Evolutionary conservation across 805 yeast species (phyloP).

Genomic region (Blastobotrys americana): DNA sequence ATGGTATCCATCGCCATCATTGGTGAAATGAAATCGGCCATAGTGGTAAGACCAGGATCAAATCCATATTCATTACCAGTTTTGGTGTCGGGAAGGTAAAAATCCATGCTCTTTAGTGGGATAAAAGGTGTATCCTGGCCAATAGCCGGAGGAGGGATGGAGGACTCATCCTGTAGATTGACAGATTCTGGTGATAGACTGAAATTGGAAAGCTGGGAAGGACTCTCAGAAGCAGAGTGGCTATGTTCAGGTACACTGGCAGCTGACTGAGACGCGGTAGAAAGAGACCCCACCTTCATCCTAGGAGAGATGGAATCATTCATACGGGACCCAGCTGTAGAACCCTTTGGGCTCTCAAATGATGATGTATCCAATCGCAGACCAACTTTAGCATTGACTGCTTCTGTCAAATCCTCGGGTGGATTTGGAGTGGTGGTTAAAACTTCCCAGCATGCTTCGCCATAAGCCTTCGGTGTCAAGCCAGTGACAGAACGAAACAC

Average conservation of each 20-base stretch:
- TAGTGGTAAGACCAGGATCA: neutral
- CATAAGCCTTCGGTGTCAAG: constrained; percentile 80
- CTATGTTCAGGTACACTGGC: neutral
- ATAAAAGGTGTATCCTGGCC: no score
- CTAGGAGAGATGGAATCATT: neutral
- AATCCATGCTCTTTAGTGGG: no score
- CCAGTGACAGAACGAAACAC: constrained; percentile 84
- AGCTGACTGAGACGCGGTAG: neutral
- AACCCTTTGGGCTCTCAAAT: neutral
- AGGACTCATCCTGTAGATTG: neutral
- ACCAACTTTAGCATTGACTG: neutral
- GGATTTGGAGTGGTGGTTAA: constrained; percentile 18
- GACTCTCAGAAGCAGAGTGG: neutral
- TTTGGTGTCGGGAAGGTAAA: neutral
- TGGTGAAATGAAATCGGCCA: neutral
- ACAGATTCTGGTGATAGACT: neutral
- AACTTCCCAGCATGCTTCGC: constrained; percentile 61
- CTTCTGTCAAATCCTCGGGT: constrained; percentile 6
- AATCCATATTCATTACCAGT: neutral
- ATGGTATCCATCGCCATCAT: neutral
- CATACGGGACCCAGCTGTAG: neutral
- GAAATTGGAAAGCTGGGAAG: neutral
- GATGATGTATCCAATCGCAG: neutral
- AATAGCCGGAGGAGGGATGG: neutral
- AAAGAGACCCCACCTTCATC: neutral